Evolutionary conservation across 1,139 yeast genomes (phyloP).

Genomic region (Kluyveromyces sp.): DNA sequence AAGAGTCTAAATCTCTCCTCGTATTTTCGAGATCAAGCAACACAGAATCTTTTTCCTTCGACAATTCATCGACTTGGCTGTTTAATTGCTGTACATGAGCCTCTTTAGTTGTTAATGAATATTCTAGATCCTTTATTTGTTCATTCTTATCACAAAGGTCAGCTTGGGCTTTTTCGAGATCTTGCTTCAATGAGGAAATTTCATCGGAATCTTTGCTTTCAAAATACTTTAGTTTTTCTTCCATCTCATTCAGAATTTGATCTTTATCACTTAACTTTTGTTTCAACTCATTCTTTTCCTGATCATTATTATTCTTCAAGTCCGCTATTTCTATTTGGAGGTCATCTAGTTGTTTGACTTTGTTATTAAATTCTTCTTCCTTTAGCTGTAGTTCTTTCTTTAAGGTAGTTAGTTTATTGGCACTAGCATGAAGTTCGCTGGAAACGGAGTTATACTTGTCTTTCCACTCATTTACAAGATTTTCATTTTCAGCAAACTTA

Average conservation of each 20-base stretch:
- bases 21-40: constrained; percentile 2
- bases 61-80: background rate
- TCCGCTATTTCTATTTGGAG: constrained; percentile 4
- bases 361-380: constrained; percentile 5
- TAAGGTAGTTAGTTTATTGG: constrained; percentile 1
- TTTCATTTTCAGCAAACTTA: constrained; percentile 4
- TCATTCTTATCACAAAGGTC: background rate
- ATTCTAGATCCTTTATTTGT: background rate
- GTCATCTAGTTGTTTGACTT: background rate
- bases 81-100: background rate
- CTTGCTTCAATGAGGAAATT: background rate
- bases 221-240: constrained; percentile 33
- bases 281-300: constrained; percentile 8
- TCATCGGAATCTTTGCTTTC: constrained; percentile 32
- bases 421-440: background rate
- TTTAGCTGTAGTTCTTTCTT: constrained; percentile 3
- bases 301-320: constrained; percentile 19
- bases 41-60: background rate
- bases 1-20: constrained; percentile 4
- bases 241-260: constrained; percentile 25
- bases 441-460: background rate
- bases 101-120: background rate
- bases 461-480: constrained; percentile 6
- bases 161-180: background rate
- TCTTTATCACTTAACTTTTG: constrained; percentile 8